These are phyloP conservation scores for Paraurostyla sp. DNA, from an alignment of 73 alveolate species.

Conservation along the genomic window DNA sequence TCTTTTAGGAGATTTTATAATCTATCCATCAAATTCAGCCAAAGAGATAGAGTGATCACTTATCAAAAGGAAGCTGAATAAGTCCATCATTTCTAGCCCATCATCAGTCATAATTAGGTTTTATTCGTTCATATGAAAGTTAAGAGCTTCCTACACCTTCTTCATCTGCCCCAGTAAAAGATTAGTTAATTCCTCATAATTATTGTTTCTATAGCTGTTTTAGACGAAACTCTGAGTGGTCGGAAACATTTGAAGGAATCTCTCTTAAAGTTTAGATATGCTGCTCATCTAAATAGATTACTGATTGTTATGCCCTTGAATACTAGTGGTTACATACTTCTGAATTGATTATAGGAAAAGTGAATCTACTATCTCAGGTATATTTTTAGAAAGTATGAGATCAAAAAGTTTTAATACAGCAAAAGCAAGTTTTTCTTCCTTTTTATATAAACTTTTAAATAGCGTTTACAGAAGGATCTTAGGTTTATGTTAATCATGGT, in stretches of 20 bases:
- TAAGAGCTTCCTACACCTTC: neutral
- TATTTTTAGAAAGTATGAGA: neutral
- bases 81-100: slow-evolving; percentile 26
- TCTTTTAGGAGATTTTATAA: slow-evolving; percentile 2
- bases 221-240: slow-evolving; percentile 8
- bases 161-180: neutral
- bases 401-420: slow-evolving; percentile 40
- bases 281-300: slow-evolving; percentile 13
- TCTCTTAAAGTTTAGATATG: slow-evolving; percentile 21
- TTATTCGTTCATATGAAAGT: neutral
- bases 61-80: slow-evolving; percentile 23
- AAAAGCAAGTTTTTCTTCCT: slow-evolving; percentile 39
- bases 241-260: slow-evolving; percentile 41
- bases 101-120: slow-evolving; percentile 24
- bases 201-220: neutral
- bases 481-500: slow-evolving; percentile 6
- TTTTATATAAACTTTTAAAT: neutral
- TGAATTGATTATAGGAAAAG: slow-evolving; percentile 13
- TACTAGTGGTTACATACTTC: slow-evolving; percentile 25
- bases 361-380: slow-evolving; percentile 1
- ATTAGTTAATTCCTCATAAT: neutral
- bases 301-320: slow-evolving; percentile 34
- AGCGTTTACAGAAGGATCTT: neutral
- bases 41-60: slow-evolving; percentile 34
- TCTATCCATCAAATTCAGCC: slow-evolving; percentile 18